phyloP scores from a whole-genome alignment of 108 stramenopile genomes.

The Cyclotella atomus region DNA sequence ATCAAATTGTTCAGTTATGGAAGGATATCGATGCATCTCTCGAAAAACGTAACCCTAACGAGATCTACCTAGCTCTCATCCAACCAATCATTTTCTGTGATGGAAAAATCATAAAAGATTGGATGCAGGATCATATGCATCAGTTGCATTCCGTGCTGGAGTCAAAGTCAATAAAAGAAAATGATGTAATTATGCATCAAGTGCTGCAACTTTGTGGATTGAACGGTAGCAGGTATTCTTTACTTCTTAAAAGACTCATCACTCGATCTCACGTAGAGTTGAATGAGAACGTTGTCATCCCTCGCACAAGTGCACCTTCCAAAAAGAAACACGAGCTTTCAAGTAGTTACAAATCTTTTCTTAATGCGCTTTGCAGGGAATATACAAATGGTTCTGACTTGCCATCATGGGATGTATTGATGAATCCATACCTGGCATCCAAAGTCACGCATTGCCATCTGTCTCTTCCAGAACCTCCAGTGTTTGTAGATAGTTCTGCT shows the following conservation, averaged over 20 bases:
- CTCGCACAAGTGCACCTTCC: background rate
- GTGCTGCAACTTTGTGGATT: conserved; percentile 5
- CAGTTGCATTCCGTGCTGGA: conserved; percentile 20
- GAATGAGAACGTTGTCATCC: too few species aligned
- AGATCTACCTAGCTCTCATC: conserved; percentile 16
- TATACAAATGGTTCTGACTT: background rate
- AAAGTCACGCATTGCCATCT: conserved; percentile 18
- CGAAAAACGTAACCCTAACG: background rate
- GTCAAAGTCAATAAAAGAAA: background rate
- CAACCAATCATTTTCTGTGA: conserved; percentile 26
- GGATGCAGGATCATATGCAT: conserved; percentile 16
- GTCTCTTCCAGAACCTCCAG: conserved; percentile 39
- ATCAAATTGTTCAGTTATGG: conserved; percentile 22
- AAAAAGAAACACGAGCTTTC: conserved; percentile 14
- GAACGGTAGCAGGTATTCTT: conserved; percentile 11
- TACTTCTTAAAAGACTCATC: conserved; percentile 19
- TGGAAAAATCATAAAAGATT: conserved; percentile 2
- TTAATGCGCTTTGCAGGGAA: conserved; percentile 6
- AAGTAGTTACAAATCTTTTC: background rate
- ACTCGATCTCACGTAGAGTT: too few species aligned
- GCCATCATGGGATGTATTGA: conserved; percentile 8
- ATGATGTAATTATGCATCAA: conserved; percentile 7
- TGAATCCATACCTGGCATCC: background rate
- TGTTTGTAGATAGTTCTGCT: conserved; percentile 34
- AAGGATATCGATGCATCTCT: conserved; percentile 14